Conservation (phyloP, 495 filamentous ascomycete genomes). For the Lophiotrema nucula region DNA sequence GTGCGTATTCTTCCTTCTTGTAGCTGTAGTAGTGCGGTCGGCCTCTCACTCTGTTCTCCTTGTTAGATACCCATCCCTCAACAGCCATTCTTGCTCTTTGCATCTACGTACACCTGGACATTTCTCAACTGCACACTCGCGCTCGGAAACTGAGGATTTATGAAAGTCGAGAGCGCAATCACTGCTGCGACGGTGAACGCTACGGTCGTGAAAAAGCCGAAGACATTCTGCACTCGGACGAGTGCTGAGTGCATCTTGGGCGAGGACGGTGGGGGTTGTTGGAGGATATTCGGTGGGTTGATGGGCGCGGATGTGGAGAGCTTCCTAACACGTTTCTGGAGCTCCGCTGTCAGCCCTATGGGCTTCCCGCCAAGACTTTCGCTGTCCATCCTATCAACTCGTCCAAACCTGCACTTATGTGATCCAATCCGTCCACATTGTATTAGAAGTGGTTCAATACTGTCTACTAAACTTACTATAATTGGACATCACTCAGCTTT, state of each 20-base stretch:
- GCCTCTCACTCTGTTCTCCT: constrained; percentile 68
- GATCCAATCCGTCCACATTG: too few relatives aligned
- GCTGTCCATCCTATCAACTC: too few relatives aligned
- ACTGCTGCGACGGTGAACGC: constrained; percentile 75
- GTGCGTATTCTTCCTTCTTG: constrained; percentile 91
- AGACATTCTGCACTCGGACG: constrained; percentile 83
- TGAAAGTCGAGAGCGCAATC: constrained; percentile 73
- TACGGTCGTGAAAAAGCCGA: constrained; percentile 97
- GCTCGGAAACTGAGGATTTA: constrained; percentile 66
- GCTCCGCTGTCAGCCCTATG: constrained; percentile 10
- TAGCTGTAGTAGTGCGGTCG: constrained; percentile 89
- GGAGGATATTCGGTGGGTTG: not conserved
- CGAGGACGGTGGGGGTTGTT: constrained; percentile 2
- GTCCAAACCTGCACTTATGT: too few relatives aligned
- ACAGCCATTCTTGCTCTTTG: constrained; percentile 12
- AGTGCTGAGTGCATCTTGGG: constrained; percentile 79
- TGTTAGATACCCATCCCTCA: too few relatives aligned
- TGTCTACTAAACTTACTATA: too few relatives aligned
- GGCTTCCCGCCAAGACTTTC: too few relatives aligned
- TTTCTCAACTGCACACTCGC: constrained; percentile 68
- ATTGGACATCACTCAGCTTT: too few relatives aligned
- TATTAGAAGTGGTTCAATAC: too few relatives aligned
- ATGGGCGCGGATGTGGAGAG: not conserved
- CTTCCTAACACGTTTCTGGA: constrained; percentile 28
- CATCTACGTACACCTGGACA: constrained; percentile 74